Evolutionary conservation across 768 basidiomycete genomes (phyloP).

Genomic region (Naematelia aurantialba): DNA sequence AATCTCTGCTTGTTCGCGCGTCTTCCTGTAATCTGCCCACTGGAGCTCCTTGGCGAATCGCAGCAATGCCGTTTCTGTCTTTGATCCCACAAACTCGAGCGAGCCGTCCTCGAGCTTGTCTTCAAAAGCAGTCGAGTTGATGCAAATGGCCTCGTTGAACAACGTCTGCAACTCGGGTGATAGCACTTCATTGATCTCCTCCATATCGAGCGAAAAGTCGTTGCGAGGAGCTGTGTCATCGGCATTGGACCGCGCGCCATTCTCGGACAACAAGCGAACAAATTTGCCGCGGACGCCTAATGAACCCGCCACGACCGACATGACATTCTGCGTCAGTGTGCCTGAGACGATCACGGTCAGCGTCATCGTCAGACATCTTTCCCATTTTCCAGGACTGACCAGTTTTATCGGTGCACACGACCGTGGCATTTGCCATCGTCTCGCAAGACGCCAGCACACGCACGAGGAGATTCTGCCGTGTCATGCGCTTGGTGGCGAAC

Average conservation of each 20-base stretch:
- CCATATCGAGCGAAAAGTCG: slow-evolving; percentile 85
- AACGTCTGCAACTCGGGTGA: slow-evolving; percentile 61
- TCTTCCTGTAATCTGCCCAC: slow-evolving; percentile 69
- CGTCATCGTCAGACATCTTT: too few species aligned
- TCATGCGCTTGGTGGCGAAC: slow-evolving; percentile 98
- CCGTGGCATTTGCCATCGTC: slow-evolving; percentile 97
- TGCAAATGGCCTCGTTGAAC: slow-evolving; percentile 77
- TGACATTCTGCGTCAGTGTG: slow-evolving; percentile 88
- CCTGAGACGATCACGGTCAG: slow-evolving; percentile 56
- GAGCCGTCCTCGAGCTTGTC: slow-evolving; percentile 62
- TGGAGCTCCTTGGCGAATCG: slow-evolving; percentile 74
- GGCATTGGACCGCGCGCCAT: slow-evolving; percentile 65
- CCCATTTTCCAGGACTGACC: slow-evolving; percentile 59
- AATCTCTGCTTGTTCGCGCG: slow-evolving; percentile 61
- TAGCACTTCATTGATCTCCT: slow-evolving; percentile 63
- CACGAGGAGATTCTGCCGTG: slow-evolving; percentile 86
- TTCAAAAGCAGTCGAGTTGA: slow-evolving; percentile 95
- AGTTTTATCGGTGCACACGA: slow-evolving; percentile 57
- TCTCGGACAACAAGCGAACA: slow-evolving; percentile 70
- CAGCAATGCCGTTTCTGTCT: slow-evolving; percentile 90
- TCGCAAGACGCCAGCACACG: slow-evolving; percentile 95
- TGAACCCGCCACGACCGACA: slow-evolving; percentile 95
- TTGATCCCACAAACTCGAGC: slow-evolving; percentile 73
- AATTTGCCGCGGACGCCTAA: slow-evolving; percentile 93
- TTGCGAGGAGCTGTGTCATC: slow-evolving; percentile 33